These are phyloP conservation scores for Neofusicoccum cordaticola DNA, from an alignment of 2,329 filamentous ascomycete species.

Conservation along the genomic window DNA sequence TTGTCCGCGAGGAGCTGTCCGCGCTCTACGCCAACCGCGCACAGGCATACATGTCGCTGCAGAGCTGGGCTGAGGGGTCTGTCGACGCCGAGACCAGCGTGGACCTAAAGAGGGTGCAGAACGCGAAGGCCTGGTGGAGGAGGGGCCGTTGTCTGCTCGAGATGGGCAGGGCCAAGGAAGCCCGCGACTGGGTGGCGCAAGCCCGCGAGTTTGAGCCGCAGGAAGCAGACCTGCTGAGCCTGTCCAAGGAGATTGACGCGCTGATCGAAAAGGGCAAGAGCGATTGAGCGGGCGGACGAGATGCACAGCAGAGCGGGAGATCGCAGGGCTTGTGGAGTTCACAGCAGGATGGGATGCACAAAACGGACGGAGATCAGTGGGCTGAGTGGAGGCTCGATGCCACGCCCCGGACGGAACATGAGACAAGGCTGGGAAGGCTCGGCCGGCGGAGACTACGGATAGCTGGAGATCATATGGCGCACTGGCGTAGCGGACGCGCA, in stretches of 20 bases:
- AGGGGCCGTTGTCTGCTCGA: constrained; percentile 80
- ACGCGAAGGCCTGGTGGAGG: constrained; percentile 94
- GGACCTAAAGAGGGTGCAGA: constrained; percentile 80
- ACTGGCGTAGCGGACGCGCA: constrained; percentile 5
- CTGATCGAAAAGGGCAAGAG: constrained; percentile 47
- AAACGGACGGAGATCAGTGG: not conserved
- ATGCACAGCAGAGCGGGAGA: not conserved
- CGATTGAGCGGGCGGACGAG: not conserved
- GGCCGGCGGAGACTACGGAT: not conserved
- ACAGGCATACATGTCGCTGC: constrained; percentile 81
- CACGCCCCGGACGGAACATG: not conserved
- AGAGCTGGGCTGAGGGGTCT: constrained; percentile 80
- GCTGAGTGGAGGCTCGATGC: not conserved
- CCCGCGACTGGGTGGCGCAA: constrained; percentile 70
- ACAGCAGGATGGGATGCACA: not conserved
- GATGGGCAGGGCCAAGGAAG: constrained; percentile 86
- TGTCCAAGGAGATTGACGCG: constrained; percentile 46
- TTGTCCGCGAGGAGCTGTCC: constrained; percentile 81
- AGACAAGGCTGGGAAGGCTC: not conserved
- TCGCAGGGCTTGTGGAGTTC: not conserved
- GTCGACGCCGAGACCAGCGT: constrained; percentile 85
- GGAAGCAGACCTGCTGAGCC: constrained; percentile 38
- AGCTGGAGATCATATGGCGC: constrained; percentile 10
- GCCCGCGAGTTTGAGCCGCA: constrained; percentile 79
- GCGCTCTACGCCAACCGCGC: constrained; percentile 81